Evolutionary conservation across 2,329 filamentous ascomycete species (phyloP), one percentile per base, ranked within the genome.

Genomic region (Colletotrichum sp.): DNA sequence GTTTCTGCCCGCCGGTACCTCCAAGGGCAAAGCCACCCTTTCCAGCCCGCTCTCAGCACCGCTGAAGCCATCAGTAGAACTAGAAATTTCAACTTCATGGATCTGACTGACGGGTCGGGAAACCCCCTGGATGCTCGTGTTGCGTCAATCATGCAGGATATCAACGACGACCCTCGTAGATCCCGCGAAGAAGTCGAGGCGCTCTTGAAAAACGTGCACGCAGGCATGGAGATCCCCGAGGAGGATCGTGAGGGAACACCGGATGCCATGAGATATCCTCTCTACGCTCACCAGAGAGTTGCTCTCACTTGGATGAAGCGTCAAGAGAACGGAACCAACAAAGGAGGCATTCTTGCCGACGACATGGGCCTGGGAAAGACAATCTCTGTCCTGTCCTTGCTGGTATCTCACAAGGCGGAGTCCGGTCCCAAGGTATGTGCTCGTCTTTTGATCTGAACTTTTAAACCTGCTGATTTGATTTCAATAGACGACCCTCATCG

Each of bases 291-390:
- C 78, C 96, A 98, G 80, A 92, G 94, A 78, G 85, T 96, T 21
- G 94, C 93, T 5, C 82, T 96, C 47, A 88, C 91, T 2, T 97
- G 94, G 94, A 90, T 97, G 84, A 91, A 91, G 78, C 89, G 90
- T 8, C 94, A 93, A 86, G 94, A 96, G 81, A 87, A 90, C 70
- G 91, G 94, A 11, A 87, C 92, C 67, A 95, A 93, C 78, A 95
- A 93, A 78, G 94, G 94, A 21, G 93, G 94, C 27, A 95, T 96
- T 69, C 86, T 96, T 29, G 93, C 92, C 1, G 93, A 95, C 78
- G 93, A 95, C 76, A 97, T 96, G 94, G 94, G 94, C 9, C 85
- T 96, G 13, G 94, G 94, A 9, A 96, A 97, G 83, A 96, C 94
- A 0, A 93, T 98, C 29, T 95, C 96, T 75, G 93, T 94, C 7